Base-by-base conservation (phyloP, 2,329 filamentous ascomycete species). In the Ceratocystis lukuohia region DNA sequence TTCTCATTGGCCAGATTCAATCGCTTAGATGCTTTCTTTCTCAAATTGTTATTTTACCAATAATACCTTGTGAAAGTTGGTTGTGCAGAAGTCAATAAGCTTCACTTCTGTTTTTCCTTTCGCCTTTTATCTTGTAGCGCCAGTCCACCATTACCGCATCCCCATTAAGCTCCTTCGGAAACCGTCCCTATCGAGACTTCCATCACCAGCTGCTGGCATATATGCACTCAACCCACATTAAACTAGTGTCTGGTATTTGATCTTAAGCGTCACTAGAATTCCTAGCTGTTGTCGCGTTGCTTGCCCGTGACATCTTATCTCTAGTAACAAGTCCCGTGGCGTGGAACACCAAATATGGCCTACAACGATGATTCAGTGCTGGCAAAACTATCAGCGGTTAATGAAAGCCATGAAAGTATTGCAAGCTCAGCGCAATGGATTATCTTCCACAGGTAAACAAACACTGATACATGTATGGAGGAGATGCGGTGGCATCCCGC, bases 391-490 rank as follows among this genome's bases (percentile, higher is more conserved):
- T 95, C 92, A 41, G 90, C 91, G 53, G 84, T 99, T 69, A 96
- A 96, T 76, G 95, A 99, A 77, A 96, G 91, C 10, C 93, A 99
- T 75, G 94, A 99, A 75, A 95, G 91, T 77, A 97, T 99, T 73
- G 84, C 96, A 69, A 93, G 90, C 45, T 92, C 96, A 69, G 91
- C 94, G 67, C 93, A 97, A 85, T 99, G 95, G 95, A 94, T 99
- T 69, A 95, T 99, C 88, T 99, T 99, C 75, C 93, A 99, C 78
- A 88, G 91, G 91, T 96, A 85, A 69, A 75, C 68, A 41, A 41
- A 15, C 37, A 41, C 37, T 41, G 37, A 68, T 56, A 67, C 65
- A 67, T 65, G n/a, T 20, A 44, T n/a, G 17, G 17, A 53, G 64
- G 17, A 12, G 28, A 68, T 66, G 22, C 48, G 15, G 46, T 25